phyloP scores from a whole-genome alignment of 2,329 filamentous ascomycete genomes.

The Fusarium graminum region DNA sequence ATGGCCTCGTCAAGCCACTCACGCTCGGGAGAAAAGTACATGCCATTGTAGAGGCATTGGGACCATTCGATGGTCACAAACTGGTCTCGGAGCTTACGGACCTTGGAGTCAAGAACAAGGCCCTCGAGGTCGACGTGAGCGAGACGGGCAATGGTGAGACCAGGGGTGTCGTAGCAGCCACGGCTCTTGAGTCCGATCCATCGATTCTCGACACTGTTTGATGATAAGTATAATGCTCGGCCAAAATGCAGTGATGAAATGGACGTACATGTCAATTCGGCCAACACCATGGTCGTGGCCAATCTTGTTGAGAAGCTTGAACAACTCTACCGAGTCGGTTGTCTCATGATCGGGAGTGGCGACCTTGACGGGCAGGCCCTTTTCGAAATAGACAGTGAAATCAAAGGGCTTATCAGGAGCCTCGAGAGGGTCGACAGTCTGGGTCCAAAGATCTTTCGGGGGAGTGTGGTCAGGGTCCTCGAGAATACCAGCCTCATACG shows the following conservation, averaged over 20 bases:
- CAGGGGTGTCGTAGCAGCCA: slow-evolving; percentile 55
- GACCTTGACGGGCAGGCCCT: slow-evolving; percentile 76
- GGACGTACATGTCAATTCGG: slow-evolving; percentile 64
- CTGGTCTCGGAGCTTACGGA: slow-evolving; percentile 65
- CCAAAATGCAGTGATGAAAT: background rate
- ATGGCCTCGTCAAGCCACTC: slow-evolving; percentile 63
- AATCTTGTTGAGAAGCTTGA: slow-evolving; percentile 73
- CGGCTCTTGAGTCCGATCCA: slow-evolving; percentile 53
- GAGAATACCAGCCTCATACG: slow-evolving; percentile 34
- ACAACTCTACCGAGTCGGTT: slow-evolving; percentile 75
- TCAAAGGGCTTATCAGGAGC: slow-evolving; percentile 74
- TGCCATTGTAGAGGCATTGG: slow-evolving; percentile 63
- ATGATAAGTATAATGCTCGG: background rate
- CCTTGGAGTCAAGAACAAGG: slow-evolving; percentile 66
- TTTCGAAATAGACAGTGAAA: slow-evolving; percentile 74
- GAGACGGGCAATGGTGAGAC: slow-evolving; percentile 44
- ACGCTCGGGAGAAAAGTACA: slow-evolving; percentile 64
- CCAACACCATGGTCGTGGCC: slow-evolving; percentile 75
- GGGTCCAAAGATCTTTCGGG: slow-evolving; percentile 79
- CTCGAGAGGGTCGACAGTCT: slow-evolving; percentile 70
- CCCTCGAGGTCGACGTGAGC: slow-evolving; percentile 65
- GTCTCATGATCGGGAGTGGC: slow-evolving; percentile 66
- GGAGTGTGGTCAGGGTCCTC: slow-evolving; percentile 70
- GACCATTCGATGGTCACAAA: slow-evolving; percentile 63
- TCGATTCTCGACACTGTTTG: slow-evolving; percentile 59